Evolutionary conservation across 805 yeast species (phyloP).

Genomic region (Pichia occidentalis): DNA sequence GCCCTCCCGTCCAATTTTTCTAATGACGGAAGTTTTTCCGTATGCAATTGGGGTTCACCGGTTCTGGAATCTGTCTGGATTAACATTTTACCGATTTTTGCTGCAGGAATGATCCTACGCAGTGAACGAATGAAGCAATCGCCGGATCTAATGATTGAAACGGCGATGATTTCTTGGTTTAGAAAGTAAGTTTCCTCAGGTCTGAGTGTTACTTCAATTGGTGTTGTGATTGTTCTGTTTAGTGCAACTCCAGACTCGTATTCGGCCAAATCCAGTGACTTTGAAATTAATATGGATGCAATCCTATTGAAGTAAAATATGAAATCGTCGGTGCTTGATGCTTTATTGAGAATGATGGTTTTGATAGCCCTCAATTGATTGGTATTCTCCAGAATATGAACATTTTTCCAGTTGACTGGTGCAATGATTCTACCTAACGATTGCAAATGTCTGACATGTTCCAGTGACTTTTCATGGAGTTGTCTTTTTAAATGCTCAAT

Average conservation of each 20-base stretch:
- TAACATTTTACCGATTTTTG: constrained; percentile 72
- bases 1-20: constrained; percentile 14
- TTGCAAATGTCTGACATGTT: constrained; percentile 60
- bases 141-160: constrained; percentile 82
- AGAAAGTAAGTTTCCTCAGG: constrained; percentile 26
- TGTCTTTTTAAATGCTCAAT: constrained; percentile 75
- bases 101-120: constrained; percentile 68
- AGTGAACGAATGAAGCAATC: constrained; percentile 84
- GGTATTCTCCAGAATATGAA: constrained; percentile 38
- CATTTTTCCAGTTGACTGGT: constrained; percentile 28
- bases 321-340: constrained; percentile 65
- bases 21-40: constrained; percentile 57
- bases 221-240: constrained; percentile 31
- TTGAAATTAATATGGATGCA: constrained; percentile 61
- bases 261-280: constrained; percentile 56
- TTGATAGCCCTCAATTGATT: constrained; percentile 69
- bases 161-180: constrained; percentile 54
- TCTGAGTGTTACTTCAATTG: constrained; percentile 28
- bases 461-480: constrained; percentile 52
- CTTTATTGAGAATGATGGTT: constrained; percentile 55
- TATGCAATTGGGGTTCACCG: constrained; percentile 91
- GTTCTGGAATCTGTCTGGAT: constrained; percentile 84
- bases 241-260: constrained; percentile 25
- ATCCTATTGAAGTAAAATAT: constrained; percentile 81
- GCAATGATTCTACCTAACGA: constrained; percentile 42